phyloP scores from a whole-genome alignment of 257 asterid genomes.

The Solanum phureja region DNA sequence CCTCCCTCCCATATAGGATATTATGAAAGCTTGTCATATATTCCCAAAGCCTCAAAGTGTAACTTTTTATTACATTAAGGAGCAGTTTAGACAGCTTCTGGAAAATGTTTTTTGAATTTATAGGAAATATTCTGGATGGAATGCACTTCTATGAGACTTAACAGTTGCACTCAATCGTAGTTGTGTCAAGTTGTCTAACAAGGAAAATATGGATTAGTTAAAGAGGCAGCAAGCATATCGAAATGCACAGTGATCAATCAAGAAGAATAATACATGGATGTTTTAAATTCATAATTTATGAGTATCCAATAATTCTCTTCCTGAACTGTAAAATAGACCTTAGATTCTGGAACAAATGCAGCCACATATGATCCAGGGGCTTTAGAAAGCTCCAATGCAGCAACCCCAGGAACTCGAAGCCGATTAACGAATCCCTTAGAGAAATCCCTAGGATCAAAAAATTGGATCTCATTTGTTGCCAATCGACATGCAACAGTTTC shows the following conservation, averaged over 20 bases:
- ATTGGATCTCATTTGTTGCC: slow-evolving; percentile 83
- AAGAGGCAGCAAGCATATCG: background rate
- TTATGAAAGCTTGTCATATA: background rate
- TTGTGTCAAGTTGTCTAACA: background rate
- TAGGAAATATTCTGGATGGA: background rate
- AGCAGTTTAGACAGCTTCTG: background rate
- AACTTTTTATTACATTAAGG: background rate
- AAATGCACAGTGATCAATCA: background rate
- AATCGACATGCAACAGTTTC: slow-evolving; percentile 75
- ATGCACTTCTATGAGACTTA: background rate
- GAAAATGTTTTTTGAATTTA: background rate
- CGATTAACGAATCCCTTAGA: slow-evolving; percentile 63
- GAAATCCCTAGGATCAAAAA: slow-evolving; percentile 65
- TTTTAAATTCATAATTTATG: background rate
- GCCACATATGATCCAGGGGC: slow-evolving; percentile 67
- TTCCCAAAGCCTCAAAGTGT: background rate
- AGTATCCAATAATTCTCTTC: background rate
- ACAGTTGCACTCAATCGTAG: background rate
- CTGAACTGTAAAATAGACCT: slow-evolving; percentile 33
- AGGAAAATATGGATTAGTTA: background rate
- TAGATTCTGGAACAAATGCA: slow-evolving; percentile 82
- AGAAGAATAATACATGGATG: background rate
- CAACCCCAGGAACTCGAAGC: slow-evolving; percentile 80
- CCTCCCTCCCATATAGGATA: background rate
- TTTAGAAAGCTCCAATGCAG: slow-evolving; percentile 79